Evolutionary conservation across 495 filamentous ascomycete species (phyloP).

Genomic region (Trichoderma asperelloides): DNA sequence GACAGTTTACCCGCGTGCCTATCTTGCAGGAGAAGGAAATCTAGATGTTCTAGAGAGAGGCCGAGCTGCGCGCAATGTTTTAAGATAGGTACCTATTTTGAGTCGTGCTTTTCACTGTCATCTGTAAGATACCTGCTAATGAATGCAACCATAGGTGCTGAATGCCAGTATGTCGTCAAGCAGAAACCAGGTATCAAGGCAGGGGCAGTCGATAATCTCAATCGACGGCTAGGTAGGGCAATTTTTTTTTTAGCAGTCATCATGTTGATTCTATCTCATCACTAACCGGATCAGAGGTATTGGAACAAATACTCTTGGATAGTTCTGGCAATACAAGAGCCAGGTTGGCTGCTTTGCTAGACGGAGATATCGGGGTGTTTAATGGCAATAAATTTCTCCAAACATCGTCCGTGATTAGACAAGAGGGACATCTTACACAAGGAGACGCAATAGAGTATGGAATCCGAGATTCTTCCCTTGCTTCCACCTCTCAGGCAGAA

Average conservation of each 20-base stretch:
- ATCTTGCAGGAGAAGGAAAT: constrained; percentile 19
- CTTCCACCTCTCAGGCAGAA: background rate
- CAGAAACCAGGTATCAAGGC: constrained; percentile 21
- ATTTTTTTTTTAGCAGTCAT: background rate
- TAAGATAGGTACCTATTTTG: constrained; percentile 1
- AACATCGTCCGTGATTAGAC: background rate
- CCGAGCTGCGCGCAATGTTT: constrained; percentile 14
- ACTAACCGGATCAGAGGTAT: constrained; percentile 7
- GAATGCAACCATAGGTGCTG: background rate
- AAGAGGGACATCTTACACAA: background rate
- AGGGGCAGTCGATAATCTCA: constrained; percentile 20
- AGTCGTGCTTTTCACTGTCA: background rate
- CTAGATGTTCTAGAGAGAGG: constrained; percentile 19
- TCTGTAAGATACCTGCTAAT: background rate
- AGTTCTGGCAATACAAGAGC: constrained; percentile 11
- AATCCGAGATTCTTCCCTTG: background rate
- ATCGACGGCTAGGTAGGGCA: constrained; percentile 16
- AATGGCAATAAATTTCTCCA: background rate
- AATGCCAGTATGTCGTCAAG: constrained; percentile 18
- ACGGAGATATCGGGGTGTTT: background rate
- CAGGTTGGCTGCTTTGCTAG: background rate
- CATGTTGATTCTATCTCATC: background rate
- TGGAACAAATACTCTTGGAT: constrained; percentile 15
- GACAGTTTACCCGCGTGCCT: background rate
- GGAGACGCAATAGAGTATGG: background rate